Evolutionary conservation across 2,329 filamentous ascomycete species (phyloP), one percentile per base, ranked within the genome.

Genomic region (Exophiala spinifera): DNA sequence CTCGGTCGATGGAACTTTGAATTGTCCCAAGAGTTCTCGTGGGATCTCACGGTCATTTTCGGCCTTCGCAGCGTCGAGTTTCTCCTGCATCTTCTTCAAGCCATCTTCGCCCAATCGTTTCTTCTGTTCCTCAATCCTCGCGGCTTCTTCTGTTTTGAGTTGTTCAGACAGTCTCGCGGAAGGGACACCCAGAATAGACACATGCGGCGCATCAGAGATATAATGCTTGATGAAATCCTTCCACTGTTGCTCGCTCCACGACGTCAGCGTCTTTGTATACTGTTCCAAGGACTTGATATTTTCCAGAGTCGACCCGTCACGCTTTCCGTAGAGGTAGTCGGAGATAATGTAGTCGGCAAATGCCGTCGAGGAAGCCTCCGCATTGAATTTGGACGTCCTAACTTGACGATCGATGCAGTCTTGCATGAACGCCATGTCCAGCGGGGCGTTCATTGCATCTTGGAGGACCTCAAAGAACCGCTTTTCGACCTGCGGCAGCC

Each of bases 21-120:
- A 96, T 50, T 83, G 78, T 56, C 90, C 86, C 13, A 99, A 79
- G n/a, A 96, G 74, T 2, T 88, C 83, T 20, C 83, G 78, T 0
- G 94, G 94, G 53, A 99, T 95, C 6, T 89, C 84, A 64, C 85
- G 82, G 61, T 96, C 89, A 65, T 97, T 99, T 70, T 91, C 88
- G 15, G 84, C 82, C 72, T 96, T 95, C 6, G 94, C 92, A 37
- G 83, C 78, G 53, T 95, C 88, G 3, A 99, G 80, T 65, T 85
- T 87, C 61, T 89, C 78, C 5, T 82, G 84, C 37, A 96, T 79
- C 61, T 85, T 78, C 66, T 87, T 82, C 20, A 99, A 74, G 0
- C 94, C 94, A 44, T 91, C 85, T n/a, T 86, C 73, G 0, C 94
- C 95, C 1, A 99, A 79, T 49, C 85, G 80, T 60, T 88, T 78